These are phyloP conservation scores for Xylaria hypoxylon DNA, from an alignment of 2,329 filamentous ascomycete genomes.

Conservation along the genomic window DNA sequence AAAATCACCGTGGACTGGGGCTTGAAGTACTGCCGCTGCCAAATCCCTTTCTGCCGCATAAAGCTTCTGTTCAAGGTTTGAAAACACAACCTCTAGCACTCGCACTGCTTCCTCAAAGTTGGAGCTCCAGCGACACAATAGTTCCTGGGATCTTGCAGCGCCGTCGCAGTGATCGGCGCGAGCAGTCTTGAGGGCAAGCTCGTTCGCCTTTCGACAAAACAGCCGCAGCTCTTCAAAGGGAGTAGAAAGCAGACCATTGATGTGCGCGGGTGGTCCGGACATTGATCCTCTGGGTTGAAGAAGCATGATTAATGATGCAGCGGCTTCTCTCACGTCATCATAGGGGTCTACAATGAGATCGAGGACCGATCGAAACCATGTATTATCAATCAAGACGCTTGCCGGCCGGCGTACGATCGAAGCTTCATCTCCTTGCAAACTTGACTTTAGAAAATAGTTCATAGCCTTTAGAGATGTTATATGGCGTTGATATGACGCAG, in stretches of 20 bases:
- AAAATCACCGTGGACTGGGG: constrained; percentile 77
- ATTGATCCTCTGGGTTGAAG: constrained; percentile 56
- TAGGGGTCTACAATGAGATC: constrained; percentile 91
- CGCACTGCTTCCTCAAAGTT: constrained; percentile 56
- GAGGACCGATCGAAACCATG: constrained; percentile 73
- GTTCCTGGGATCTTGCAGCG: constrained; percentile 79
- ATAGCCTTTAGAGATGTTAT: constrained; percentile 82
- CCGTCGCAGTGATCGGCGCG: constrained; percentile 94
- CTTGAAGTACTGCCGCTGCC: constrained; percentile 72
- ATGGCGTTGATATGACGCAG: constrained; percentile 89
- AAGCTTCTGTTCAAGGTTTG: constrained; percentile 73
- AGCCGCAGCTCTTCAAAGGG: constrained; percentile 55
- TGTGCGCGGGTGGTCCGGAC: constrained; percentile 31
- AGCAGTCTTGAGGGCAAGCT: constrained; percentile 75
- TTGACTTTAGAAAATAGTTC: constrained; percentile 71
- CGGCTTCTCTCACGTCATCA: constrained; percentile 82
- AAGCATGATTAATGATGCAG: constrained; percentile 64
- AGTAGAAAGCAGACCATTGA: constrained; percentile 29
- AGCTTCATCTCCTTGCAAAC: constrained; percentile 57
- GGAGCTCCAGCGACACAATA: constrained; percentile 71
- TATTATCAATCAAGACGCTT: constrained; percentile 57
- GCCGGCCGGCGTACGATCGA: constrained; percentile 56
- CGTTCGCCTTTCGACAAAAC: constrained; percentile 66
- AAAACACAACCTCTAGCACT: constrained; percentile 69
- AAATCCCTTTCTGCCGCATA: constrained; percentile 72